Percentiles rank a stretch among this genome's conserved stretches.
phyloP scores from a whole-genome alignment of 2,329 filamentous ascomycete species.

The Pestalotiopsis sp. region DNA sequence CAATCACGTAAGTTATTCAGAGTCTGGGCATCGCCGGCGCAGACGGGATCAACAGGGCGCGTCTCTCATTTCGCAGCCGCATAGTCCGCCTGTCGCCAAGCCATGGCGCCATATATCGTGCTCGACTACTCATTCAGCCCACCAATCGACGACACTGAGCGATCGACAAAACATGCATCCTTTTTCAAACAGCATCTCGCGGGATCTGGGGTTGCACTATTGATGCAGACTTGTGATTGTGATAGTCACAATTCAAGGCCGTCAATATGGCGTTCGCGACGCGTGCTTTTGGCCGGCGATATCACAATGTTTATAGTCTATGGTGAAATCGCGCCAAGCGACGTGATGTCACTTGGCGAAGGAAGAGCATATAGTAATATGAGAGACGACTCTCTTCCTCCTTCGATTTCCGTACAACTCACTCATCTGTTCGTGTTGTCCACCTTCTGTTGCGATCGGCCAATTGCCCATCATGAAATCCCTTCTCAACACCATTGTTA shows the following conservation, averaged over 20 bases:
- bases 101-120: slow-evolving; percentile 5
- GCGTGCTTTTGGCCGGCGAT: background rate
- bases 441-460: background rate
- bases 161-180: slow-evolving; percentile 3
- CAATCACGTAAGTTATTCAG: background rate
- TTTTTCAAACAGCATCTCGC: background rate
- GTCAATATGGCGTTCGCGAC: background rate
- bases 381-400: background rate
- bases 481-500: background rate
- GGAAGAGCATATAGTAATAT: background rate
- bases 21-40: background rate
- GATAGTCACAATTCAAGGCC: background rate
- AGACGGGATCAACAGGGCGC: background rate
- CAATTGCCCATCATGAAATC: background rate
- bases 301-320: background rate
- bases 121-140: background rate
- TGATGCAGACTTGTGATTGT: background rate
- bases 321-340: background rate
- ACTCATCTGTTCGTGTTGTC: background rate
- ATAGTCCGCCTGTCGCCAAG: background rate
- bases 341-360: background rate
- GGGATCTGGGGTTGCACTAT: background rate
- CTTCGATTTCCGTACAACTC: background rate
- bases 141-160: background rate
- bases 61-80: background rate